A percentile compares a stretch with the other conserved stretches of the same genome.
Conservation (phyloP, 208 protist genomes). For the Angomonas deanei region DNA sequence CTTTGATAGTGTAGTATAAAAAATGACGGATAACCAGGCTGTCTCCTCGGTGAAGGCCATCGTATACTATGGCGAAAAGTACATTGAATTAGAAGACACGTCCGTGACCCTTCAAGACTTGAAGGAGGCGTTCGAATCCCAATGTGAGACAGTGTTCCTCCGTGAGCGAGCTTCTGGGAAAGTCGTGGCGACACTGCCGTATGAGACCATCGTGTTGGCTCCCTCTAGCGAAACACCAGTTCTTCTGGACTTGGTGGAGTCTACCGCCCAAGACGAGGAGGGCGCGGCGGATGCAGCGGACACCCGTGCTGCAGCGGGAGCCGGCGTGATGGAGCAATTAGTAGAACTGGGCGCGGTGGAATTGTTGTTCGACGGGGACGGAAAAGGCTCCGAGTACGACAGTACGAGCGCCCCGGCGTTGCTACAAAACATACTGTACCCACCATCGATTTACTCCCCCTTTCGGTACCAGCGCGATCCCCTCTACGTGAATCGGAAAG, state of each 20-base stretch:
- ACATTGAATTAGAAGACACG: slow-evolving; percentile 58
- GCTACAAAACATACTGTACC: slow-evolving; percentile 52
- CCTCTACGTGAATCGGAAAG: slow-evolving; percentile 8
- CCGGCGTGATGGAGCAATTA: slow-evolving; percentile 43
- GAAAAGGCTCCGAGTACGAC: slow-evolving; percentile 31
- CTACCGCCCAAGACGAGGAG: background rate
- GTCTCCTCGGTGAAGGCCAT: slow-evolving; percentile 10
- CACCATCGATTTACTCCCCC: slow-evolving; percentile 61
- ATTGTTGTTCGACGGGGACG: slow-evolving; percentile 40
- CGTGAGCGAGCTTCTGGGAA: slow-evolving; percentile 34
- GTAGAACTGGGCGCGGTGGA: slow-evolving; percentile 64
- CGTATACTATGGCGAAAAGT: slow-evolving; percentile 59
- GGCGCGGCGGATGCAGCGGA: slow-evolving; percentile 1
- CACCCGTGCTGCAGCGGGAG: slow-evolving; percentile 1
- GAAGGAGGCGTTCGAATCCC: slow-evolving; percentile 53
- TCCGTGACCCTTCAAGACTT: slow-evolving; percentile 65
- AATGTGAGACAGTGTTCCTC: slow-evolving; percentile 39
- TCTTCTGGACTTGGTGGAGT: background rate
- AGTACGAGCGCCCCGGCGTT: slow-evolving; percentile 35
- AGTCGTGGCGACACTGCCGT: slow-evolving; percentile 71
- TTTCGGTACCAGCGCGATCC: slow-evolving; percentile 60
- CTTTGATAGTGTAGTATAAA: slow-evolving; percentile 11
- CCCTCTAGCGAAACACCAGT: background rate
- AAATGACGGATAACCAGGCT: background rate
- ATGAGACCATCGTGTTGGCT: slow-evolving; percentile 37